Evolutionary conservation across 2,329 filamentous ascomycete genomes (phyloP), one percentile per base, ranked within the genome.

Genomic region (Rhynchosporium agropyri): DNA sequence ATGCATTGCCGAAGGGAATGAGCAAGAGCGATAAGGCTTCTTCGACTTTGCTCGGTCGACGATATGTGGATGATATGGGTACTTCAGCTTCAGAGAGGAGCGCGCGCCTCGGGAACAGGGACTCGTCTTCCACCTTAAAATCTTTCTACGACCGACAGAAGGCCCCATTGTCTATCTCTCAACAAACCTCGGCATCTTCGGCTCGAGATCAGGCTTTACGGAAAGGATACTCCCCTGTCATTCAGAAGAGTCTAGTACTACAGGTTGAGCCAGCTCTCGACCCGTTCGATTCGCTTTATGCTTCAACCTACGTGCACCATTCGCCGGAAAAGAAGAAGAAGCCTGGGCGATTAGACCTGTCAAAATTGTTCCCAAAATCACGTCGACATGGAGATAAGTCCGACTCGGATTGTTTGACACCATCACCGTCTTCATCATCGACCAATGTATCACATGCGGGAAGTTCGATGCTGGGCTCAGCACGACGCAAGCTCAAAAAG

Each of bases 71-170:
- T n/a, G 75, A 77, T 38, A 69, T 72, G 49, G 65, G 69, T 7
- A 76, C 74, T n/a, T 60, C 70, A 53, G 57, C 63, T 20, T 76
- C 76, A 29, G 77, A 75, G 64, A 60, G 75, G 29, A 75, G 74
- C 70, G 56, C 62, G 12, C 62, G 66, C 9, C 49, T 79, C 51
- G 71, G 71, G 56, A 66, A 70, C 46, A 73, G 77, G 55, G 75
- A 76, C 33, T 81, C 80, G 9, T 76, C 77, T 9, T 78, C 79
- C 1, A 79, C 79, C 3, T 68, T 81, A 10, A 77, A 75, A 64
- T 81, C 80, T 49, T 77, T 79, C 63, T 81, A 80, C 65, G 79
- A 78, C 65, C 74, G 77, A 26, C 75, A 78, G 56, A 78, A 76
- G 59, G 76, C 75, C 4, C 74, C 76, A 20, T 71, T 77, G 13